Base-by-base conservation (phyloP, 2,329 filamentous ascomycete genomes). In the Rutstroemia sydowiana region DNA sequence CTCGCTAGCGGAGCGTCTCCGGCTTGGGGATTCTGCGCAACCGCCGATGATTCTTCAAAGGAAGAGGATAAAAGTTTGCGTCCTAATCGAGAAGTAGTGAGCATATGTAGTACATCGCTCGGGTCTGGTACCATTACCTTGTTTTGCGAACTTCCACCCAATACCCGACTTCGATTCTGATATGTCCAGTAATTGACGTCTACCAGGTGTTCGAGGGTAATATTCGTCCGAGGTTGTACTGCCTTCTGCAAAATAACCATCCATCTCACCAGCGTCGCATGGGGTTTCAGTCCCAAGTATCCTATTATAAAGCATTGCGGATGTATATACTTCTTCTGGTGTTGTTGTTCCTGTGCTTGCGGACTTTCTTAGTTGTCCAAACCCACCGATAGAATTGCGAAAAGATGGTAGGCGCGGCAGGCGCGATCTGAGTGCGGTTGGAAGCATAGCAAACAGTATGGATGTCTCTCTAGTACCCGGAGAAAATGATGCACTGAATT, bases 381-480 rank as follows among this genome's bases (percentile, higher is more conserved):
- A 58, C 54, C 55, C 56, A 28, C 66, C 71, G 40, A 69, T 68
- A 10, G 69, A 71, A 45, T 66, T 66, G 30, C 70, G 68, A 40
- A 82, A 66, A 5, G 75, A 78, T 28, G 73, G 71, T 8, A 82
- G 68, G 5, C 70, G 71, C 3, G 75, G 74, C 20, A 81, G 68
- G 52, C 74, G 70, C 32, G 70, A 74, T 59, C 76, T 74, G 5
- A 82, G 68, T 4, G 76, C 70, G 1, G 70, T 68, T 3, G 79
- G 78, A 7, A 82, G 72, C 52, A 81, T 71, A 5, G 73, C 70
- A 63, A 76, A 78, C 14, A 81, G 68, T 54, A 74, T 73, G 20
- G 75, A 76, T 42, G 72, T 66, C 37, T 58, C 45, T 45, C 41
- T 52, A 10, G 46, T 26, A 16, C 31, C 42, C 21, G 34, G 41